Evolutionary conservation across 2,329 filamentous ascomycete genomes (phyloP).

Genomic region (Xylariaceae sp.): DNA sequence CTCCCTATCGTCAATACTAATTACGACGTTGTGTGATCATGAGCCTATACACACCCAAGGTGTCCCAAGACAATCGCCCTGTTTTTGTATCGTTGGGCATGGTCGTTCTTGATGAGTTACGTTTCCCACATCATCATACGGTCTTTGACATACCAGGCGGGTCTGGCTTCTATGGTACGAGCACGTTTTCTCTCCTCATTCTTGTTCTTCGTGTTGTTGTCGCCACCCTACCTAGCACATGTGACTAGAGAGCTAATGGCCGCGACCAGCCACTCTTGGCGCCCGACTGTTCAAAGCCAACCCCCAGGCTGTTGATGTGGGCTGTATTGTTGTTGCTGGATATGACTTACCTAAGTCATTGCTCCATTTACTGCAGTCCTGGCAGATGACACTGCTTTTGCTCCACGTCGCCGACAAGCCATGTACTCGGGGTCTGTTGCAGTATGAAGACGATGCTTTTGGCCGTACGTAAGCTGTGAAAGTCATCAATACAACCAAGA

Average conservation of each 20-base stretch:
- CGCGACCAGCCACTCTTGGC: constrained; percentile 14
- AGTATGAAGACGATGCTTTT: constrained; percentile 21
- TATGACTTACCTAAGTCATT: constrained; percentile 15
- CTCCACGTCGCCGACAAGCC: constrained; percentile 1
- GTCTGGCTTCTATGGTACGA: constrained; percentile 19
- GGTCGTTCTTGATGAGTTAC: constrained; percentile 24
- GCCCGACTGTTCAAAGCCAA: constrained; percentile 20
- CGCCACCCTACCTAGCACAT: too few species aligned
- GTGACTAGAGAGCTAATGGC: background rate
- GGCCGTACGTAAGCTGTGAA: constrained; percentile 1
- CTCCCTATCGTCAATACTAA: too few species aligned
- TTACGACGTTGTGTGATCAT: too few species aligned
- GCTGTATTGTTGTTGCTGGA: constrained; percentile 16
- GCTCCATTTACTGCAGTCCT: constrained; percentile 13
- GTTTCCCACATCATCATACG: constrained; percentile 10
- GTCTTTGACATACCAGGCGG: constrained; percentile 18
- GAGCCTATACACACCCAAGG: background rate
- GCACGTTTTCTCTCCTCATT: background rate
- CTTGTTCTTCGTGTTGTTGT: background rate
- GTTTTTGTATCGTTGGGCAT: constrained; percentile 23
- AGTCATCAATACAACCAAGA: background rate
- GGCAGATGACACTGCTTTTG: constrained; percentile 10
- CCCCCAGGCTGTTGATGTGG: background rate
- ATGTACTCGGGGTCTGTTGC: constrained; percentile 16
- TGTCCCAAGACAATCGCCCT: background rate